Evolutionary conservation across 768 basidiomycete species (phyloP), one percentile per base, ranked within the genome.

Genomic region (Butyriboletus loyo): DNA sequence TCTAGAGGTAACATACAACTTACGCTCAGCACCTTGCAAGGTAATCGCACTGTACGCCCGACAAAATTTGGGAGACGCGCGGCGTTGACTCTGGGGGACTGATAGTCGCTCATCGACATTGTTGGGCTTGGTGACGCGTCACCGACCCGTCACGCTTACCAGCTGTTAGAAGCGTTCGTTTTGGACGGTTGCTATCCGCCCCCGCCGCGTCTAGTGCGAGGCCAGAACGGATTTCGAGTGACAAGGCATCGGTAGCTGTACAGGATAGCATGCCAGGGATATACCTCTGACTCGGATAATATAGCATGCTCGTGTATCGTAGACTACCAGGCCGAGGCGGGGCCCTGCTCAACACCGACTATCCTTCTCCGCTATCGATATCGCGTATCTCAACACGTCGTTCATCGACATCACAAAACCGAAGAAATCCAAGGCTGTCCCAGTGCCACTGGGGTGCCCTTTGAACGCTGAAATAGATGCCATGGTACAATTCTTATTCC

Each of bases 11-110:
- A 22, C 24, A 15, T 11, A 21, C 37, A 31, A 62, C 74, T 54
- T 57, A 85, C 81, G 63, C 73, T 77, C 31, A 87, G 59, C 24
- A 82, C 72, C 68, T 84, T 86, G 56, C 83, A 84, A 2, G 83
- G 72, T 21, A 91, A 57, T 22, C 86, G 73, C 27, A 89, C 82
- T 3, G 75, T 80, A 48, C 79, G 76, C 3, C 81, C 81, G 3
- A 74, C 49, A 54, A 78, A 84, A 22, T 78, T 64, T 0, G 75
- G 61, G 8, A 89, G 75, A 52, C 78, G 78, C 1, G 79, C 77
- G 24, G 81, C 77, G 63, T 89, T 89, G 59, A 87, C 80, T 58
- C 86, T 81, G 21, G 82, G 76, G 47, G 71, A 70, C 19, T 58
- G 42, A 34, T 62, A 25, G 19, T 75, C 72, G 36, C 55, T 46